Conservation (phyloP, 73 alveolate genomes). For the Stentor coeruleus region DNA sequence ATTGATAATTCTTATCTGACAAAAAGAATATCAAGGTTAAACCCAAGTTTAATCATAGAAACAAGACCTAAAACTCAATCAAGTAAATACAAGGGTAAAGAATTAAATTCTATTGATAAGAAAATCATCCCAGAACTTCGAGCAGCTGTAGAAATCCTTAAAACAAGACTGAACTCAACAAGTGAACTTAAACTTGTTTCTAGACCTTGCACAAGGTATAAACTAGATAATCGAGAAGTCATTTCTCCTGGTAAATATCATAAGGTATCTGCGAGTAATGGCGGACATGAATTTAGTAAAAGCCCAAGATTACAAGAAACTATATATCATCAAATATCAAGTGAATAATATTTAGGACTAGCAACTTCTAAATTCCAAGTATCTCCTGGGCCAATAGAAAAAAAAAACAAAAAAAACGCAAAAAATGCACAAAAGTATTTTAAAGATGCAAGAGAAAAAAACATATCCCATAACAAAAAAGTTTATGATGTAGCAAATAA, state of each 20-base stretch:
- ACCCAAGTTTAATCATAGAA: too few relatives aligned
- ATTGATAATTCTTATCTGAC: too few relatives aligned
- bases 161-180: background rate
- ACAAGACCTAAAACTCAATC: too few relatives aligned
- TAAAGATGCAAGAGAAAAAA: background rate
- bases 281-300: background rate
- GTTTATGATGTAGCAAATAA: background rate
- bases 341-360: background rate
- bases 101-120: too few relatives aligned
- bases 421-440: background rate
- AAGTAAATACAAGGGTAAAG: too few relatives aligned
- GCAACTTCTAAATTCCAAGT: background rate
- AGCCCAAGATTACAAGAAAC: background rate
- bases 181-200: background rate
- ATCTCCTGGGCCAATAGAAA: background rate
- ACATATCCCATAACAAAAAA: background rate
- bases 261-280: background rate
- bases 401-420: background rate
- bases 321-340: background rate
- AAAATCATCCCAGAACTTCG: background rate
- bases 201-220: background rate
- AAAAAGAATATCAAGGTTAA: too few relatives aligned
- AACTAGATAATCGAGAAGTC: background rate
- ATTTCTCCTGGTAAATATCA: background rate
- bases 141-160: slow-evolving; percentile 1